phyloP scores from a whole-genome alignment of 108 stramenopile species.

The Cyclotella cryptica region DNA sequence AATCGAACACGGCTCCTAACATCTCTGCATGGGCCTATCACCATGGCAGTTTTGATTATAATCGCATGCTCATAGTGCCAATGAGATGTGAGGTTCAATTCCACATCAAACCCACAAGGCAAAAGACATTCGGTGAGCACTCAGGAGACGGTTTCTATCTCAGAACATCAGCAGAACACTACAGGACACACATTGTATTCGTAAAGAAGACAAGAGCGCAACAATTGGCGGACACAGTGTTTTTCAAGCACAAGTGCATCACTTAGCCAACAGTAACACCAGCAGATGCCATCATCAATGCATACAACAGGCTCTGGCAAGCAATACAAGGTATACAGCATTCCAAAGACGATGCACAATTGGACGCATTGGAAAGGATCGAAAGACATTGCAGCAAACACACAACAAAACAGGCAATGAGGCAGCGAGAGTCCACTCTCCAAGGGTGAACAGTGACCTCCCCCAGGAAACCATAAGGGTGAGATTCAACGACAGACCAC shows the following conservation, averaged over 20 bases:
- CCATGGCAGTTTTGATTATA: constrained; percentile 46
- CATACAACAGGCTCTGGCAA: background rate
- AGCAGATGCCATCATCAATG: constrained; percentile 21
- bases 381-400: background rate
- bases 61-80: constrained; percentile 57
- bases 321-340: constrained; percentile 5
- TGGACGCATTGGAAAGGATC: constrained; percentile 16
- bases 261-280: constrained; percentile 32
- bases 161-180: constrained; percentile 24
- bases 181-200: constrained; percentile 20
- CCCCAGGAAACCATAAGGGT: constrained; percentile 1
- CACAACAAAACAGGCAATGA: background rate
- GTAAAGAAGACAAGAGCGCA: constrained; percentile 21
- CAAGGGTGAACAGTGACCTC: constrained; percentile 1
- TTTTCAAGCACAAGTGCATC: constrained; percentile 29
- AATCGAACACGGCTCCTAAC: constrained; percentile 36
- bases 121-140: constrained; percentile 18
- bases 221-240: constrained; percentile 32
- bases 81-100: constrained; percentile 37
- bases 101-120: constrained; percentile 25
- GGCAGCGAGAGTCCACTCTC: background rate
- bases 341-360: background rate
- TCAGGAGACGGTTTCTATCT: constrained; percentile 29
- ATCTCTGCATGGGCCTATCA: constrained; percentile 32
- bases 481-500: background rate